Percentiles rank a stretch among this genome's conserved stretches.
phyloP scores from a whole-genome alignment of 257 asterid genomes.

The Solanum virginianum region DNA sequence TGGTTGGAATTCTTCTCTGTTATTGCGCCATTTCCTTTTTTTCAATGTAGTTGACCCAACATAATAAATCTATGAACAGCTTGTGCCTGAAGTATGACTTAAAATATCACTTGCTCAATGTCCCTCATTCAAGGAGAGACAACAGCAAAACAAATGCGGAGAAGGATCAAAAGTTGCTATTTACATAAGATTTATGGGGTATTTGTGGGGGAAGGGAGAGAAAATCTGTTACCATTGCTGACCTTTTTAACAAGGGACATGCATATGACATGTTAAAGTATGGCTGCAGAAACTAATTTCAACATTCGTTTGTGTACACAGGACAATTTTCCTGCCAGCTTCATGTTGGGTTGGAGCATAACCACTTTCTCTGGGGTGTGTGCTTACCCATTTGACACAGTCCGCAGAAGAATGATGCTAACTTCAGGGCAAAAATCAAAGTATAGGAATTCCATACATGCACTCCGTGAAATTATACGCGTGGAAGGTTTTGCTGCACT shows the following conservation, averaged over 20 bases:
- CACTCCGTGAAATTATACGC: conserved; percentile 56
- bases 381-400: conserved; percentile 90
- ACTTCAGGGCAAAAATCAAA: conserved; percentile 78
- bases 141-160: background rate
- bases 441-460: conserved; percentile 55
- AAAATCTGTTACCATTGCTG: background rate
- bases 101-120: background rate
- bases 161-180: background rate
- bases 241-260: background rate
- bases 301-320: conserved; percentile 18
- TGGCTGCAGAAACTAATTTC: background rate
- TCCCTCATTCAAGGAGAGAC: background rate
- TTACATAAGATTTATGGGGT: background rate
- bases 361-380: conserved; percentile 86
- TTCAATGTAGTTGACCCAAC: background rate
- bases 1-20: background rate
- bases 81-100: background rate
- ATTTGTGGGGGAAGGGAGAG: background rate
- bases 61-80: background rate
- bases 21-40: background rate
- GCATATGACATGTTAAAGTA: background rate
- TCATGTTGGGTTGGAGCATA: conserved; percentile 86
- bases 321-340: conserved; percentile 88
- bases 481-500: conserved; percentile 59
- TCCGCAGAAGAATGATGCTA: conserved; percentile 93